phyloP scores from a whole-genome alignment of 495 filamentous ascomycete species.

The Penicillium bovifimosum region DNA sequence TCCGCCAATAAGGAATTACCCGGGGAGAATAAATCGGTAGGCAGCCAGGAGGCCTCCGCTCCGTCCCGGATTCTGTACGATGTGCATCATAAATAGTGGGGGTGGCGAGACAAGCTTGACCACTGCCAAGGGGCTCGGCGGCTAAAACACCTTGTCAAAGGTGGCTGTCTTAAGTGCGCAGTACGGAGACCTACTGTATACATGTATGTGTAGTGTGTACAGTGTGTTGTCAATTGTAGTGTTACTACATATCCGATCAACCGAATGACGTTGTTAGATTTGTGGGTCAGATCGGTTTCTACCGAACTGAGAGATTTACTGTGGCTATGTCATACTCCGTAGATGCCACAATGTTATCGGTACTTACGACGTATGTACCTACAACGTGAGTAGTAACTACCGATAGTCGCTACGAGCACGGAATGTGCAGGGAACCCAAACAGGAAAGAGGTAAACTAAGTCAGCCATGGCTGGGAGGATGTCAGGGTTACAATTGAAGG shows the following conservation, averaged over 20 bases:
- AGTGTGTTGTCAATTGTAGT: too few species aligned
- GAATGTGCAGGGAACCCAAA: background rate
- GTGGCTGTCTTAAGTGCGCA: too few species aligned
- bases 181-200: too few species aligned
- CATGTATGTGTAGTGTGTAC: too few species aligned
- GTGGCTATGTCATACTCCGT: background rate
- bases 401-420: background rate
- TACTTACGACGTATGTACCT: too few species aligned
- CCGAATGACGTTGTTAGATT: background rate
- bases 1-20: background rate
- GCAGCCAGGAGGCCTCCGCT: background rate
- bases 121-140: conserved; percentile 1
- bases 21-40: background rate
- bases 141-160: background rate
- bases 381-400: too few species aligned
- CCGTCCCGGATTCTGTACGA: background rate
- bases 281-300: background rate
- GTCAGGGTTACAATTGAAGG: background rate
- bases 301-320: conserved; percentile 3
- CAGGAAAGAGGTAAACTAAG: background rate
- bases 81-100: conserved; percentile 11
- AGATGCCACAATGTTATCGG: too few species aligned
- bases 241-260: background rate
- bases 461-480: background rate
- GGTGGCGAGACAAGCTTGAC: conserved; percentile 7